Percentiles rank a stretch among this genome's conserved stretches.
phyloP scores from a whole-genome alignment of 2,329 filamentous ascomycete species.

The Sclerotinia nivalis region DNA sequence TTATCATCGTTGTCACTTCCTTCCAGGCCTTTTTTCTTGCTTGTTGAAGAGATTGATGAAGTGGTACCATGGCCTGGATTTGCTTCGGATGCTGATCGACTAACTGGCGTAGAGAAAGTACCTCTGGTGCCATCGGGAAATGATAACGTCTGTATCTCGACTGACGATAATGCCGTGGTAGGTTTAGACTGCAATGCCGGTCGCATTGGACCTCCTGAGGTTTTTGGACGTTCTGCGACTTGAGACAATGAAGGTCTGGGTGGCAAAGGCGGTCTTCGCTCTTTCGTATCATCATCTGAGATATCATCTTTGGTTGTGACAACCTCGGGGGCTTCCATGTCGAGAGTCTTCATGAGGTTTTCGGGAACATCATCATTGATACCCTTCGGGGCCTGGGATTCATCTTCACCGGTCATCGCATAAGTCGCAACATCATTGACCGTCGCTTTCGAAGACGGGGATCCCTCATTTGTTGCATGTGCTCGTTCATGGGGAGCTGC shows the following conservation, averaged over 20 bases:
- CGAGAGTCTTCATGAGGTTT: conserved; percentile 4
- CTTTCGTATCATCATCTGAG: conserved; percentile 37
- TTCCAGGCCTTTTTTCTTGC: conserved; percentile 40
- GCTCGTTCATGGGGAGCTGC: conserved; percentile 28
- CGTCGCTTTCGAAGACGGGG: conserved; percentile 29
- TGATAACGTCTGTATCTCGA: conserved; percentile 76
- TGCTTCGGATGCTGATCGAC: conserved; percentile 38
- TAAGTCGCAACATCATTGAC: conserved; percentile 31
- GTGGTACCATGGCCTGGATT: conserved; percentile 33
- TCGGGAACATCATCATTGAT: conserved; percentile 1
- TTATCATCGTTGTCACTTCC: conserved; percentile 53
- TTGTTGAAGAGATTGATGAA: conserved; percentile 34
- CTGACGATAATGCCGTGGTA: conserved; percentile 80
- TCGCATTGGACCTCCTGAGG: conserved; percentile 31
- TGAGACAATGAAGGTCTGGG: conserved; percentile 46
- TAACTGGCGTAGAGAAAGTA: conserved; percentile 53
- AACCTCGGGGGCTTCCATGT: conserved; percentile 2
- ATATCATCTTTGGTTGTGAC: conserved; percentile 12
- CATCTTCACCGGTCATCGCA: conserved; percentile 33
- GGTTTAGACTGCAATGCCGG: conserved; percentile 59
- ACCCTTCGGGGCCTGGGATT: conserved; percentile 27
- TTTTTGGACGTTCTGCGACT: conserved; percentile 27
- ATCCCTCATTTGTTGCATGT: conserved; percentile 27
- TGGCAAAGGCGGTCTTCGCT: conserved; percentile 48
- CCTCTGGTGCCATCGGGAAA: conserved; percentile 70